phyloP scores from a whole-genome alignment of 2,329 filamentous ascomycete genomes.

The Nakataea oryzae region DNA sequence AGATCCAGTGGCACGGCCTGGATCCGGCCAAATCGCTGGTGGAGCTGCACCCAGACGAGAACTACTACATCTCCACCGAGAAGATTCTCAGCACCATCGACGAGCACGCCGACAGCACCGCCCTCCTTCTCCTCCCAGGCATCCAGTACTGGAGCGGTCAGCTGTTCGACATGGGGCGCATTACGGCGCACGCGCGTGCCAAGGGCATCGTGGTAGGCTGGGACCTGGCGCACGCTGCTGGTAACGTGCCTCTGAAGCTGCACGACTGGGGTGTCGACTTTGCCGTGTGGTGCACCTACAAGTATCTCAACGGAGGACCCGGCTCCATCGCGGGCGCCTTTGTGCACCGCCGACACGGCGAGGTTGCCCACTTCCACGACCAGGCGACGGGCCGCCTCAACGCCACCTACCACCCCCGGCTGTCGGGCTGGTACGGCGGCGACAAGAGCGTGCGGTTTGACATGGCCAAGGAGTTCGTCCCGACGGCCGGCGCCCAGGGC shows the following conservation, averaged over 20 bases:
- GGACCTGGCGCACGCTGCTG: conserved; percentile 56
- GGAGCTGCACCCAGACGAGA: conserved; percentile 55
- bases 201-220: conserved; percentile 46
- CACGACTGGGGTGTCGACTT: conserved; percentile 92
- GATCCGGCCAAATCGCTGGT: conserved; percentile 61
- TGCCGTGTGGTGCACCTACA: conserved; percentile 89
- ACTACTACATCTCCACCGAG: conserved; percentile 56
- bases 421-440: conserved; percentile 82
- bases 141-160: conserved; percentile 92
- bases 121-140: conserved; percentile 71
- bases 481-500: conserved; percentile 67
- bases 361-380: conserved; percentile 33
- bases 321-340: conserved; percentile 73
- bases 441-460: conserved; percentile 67
- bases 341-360: conserved; percentile 65
- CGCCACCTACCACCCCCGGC: conserved; percentile 48
- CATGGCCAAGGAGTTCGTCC: conserved; percentile 74
- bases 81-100: conserved; percentile 66
- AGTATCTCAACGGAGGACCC: conserved; percentile 82
- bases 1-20: conserved; percentile 61
- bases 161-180: conserved; percentile 69
- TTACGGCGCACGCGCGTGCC: conserved; percentile 62
- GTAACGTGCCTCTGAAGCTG: conserved; percentile 68
- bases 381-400: conserved; percentile 2
- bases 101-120: conserved; percentile 59